Conservation (phyloP, 2,329 filamentous ascomycete genomes). For the Biscogniauxia marginata region DNA sequence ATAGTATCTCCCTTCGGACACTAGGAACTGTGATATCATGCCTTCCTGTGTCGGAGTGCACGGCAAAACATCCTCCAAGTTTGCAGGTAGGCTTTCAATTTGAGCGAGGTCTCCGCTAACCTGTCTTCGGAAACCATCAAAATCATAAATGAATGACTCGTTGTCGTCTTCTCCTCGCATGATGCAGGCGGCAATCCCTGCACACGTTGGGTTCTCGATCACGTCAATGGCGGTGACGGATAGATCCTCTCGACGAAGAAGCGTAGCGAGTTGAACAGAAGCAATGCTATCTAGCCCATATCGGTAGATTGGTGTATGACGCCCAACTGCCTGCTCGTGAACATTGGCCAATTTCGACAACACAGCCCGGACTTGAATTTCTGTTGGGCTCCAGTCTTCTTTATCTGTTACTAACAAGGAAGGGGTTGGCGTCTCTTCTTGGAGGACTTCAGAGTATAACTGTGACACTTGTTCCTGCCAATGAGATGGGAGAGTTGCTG, state of each 20-base stretch:
- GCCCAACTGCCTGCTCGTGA: conserved; percentile 48
- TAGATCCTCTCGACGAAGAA: conserved; percentile 60
- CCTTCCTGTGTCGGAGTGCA: conserved; percentile 79
- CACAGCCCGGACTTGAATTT: conserved; percentile 53
- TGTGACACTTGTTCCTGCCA: conserved; percentile 18
- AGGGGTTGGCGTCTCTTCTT: neutral
- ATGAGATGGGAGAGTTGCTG: conserved; percentile 16
- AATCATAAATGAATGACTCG: conserved; percentile 34
- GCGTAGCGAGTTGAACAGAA: conserved; percentile 72
- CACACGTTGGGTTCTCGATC: conserved; percentile 58
- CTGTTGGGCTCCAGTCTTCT: conserved; percentile 35
- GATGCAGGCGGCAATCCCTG: conserved; percentile 28
- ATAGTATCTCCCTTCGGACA: conserved; percentile 67
- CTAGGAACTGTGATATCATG: conserved; percentile 73
- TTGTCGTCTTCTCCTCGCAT: neutral
- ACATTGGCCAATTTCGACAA: conserved; percentile 59
- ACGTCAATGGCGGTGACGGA: conserved; percentile 69
- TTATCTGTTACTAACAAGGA: conserved; percentile 12
- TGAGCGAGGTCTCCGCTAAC: conserved; percentile 31
- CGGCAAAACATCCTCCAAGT: conserved; percentile 62
- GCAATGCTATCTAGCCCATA: conserved; percentile 93
- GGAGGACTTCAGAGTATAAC: conserved; percentile 20
- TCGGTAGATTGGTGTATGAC: conserved; percentile 73
- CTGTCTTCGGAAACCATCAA: conserved; percentile 38
- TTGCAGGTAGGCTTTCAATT: conserved; percentile 13